Base-by-base conservation (phyloP, 208 protist species). In the Acanthamoeba castellanii region DNA sequence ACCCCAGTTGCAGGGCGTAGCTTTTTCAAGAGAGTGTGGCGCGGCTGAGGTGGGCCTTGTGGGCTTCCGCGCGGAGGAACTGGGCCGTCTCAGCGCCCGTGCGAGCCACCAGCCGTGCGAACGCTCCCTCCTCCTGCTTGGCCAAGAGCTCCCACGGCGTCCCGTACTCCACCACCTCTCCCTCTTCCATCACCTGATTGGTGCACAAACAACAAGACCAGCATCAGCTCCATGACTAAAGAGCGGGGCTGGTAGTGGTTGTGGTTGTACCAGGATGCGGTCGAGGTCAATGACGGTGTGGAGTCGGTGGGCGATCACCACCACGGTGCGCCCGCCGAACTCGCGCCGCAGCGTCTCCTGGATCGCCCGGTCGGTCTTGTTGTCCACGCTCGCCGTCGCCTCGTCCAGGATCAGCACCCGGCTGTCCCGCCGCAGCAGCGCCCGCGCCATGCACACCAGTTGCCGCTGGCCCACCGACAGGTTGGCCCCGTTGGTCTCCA, bases 401-500 rank as follows among this genome's bases (percentile, higher is more conserved):
- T 98, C 97, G 91, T 98, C 97, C 32, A 98, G 25, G 20, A 98
- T 57, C 6, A 95, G 55, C 27, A 95, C 50, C 2, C 37, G 94
- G 1, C 96, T 52, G 61, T 95, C 74, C 20, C 87, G 47, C 47
- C 47, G 95, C 1, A 97, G 68, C 27, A 97, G 32, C 3, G 96
- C 96, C 34, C 96, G 45, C 30, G 61, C 96, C 64, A 97, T 91
- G 59, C 96, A 97, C 2, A 97, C 27, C 14, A 97, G 68, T 78
- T 97, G 96, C 16, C 95, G 70, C 91, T 98, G 96, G 42, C 97
- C 97, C n/a, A 97, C 94, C 18, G 88, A 95, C n/a, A 97, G 95
- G 92, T 97, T 97, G 22, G 95, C 93, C 47, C 96, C 95, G 42
- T 84, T 55, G 22, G 61, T 47, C 8, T 5, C 68, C 20, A 95